phyloP scores from a whole-genome alignment of 495 filamentous ascomycete genomes.

The Penicillium subrubescens region DNA sequence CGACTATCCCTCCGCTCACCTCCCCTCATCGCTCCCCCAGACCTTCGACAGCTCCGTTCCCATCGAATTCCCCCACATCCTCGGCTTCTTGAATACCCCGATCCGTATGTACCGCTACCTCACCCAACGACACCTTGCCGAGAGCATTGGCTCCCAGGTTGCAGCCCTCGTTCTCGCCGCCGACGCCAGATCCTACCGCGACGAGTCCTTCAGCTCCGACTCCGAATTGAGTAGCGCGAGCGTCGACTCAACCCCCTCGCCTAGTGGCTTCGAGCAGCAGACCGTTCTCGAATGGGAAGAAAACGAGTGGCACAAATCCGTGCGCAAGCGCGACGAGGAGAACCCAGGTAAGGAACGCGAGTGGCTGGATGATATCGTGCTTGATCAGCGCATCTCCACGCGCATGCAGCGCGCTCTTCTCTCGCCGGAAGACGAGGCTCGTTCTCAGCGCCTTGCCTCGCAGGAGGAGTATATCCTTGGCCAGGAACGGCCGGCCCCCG shows the following conservation, averaged over 20 bases:
- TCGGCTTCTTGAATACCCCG: slow-evolving; percentile 91
- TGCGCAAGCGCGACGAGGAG: slow-evolving; percentile 62
- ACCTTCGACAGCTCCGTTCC: slow-evolving; percentile 66
- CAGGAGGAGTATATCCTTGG: slow-evolving; percentile 70
- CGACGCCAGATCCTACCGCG: slow-evolving; percentile 51
- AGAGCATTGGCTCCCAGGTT: slow-evolving; percentile 84
- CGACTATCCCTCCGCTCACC: slow-evolving; percentile 64
- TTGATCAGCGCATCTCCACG: slow-evolving; percentile 75
- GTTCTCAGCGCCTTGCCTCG: slow-evolving; percentile 61
- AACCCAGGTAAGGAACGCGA: slow-evolving; percentile 57
- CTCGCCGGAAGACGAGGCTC: slow-evolving; percentile 64
- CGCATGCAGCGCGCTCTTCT: slow-evolving; percentile 80
- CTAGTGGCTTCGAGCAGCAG: slow-evolving; percentile 62
- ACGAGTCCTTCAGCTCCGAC: slow-evolving; percentile 31
- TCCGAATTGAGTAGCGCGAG: slow-evolving; percentile 21
- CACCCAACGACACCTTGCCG: slow-evolving; percentile 80
- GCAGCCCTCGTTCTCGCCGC: slow-evolving; percentile 78
- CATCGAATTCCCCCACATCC: slow-evolving; percentile 82
- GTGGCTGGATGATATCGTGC: slow-evolving; percentile 74
- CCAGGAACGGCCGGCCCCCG: slow-evolving; percentile 39
- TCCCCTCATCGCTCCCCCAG: slow-evolving; percentile 62
- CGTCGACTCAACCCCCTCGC: slow-evolving; percentile 37
- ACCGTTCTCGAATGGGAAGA: slow-evolving; percentile 76
- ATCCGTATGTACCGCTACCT: slow-evolving; percentile 86
- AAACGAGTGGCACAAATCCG: slow-evolving; percentile 81